Evolutionary conservation across 768 basidiomycete species (phyloP).

Genomic region (Ramaria rubella): DNA sequence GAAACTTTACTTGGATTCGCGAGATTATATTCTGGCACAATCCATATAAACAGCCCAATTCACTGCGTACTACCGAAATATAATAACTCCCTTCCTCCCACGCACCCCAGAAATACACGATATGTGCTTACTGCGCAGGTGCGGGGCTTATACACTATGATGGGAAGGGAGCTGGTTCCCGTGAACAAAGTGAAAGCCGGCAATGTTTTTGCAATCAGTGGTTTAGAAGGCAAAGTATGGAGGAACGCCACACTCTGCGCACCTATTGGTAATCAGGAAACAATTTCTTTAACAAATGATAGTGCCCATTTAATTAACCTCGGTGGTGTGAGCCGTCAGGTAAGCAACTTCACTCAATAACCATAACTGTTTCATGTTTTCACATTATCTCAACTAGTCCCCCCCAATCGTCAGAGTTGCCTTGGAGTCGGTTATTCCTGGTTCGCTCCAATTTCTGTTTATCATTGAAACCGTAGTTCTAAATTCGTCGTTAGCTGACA

Average conservation of each 20-base stretch:
- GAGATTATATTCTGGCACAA: constrained; percentile 84
- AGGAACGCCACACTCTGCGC: constrained; percentile 86
- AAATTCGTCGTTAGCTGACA: constrained; percentile 44
- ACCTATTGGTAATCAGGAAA: constrained; percentile 39
- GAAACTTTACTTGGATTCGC: constrained; percentile 90
- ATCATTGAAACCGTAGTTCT: background rate
- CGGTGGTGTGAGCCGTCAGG: constrained; percentile 61
- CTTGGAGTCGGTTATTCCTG: constrained; percentile 66
- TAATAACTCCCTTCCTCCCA: constrained; percentile 50
- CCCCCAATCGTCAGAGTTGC: constrained; percentile 95
- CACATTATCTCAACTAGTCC: constrained; percentile 36
- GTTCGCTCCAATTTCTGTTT: constrained; percentile 28
- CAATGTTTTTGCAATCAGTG: constrained; percentile 89
- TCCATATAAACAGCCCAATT: constrained; percentile 56
- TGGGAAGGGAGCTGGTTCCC: constrained; percentile 90
- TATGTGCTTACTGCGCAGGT: constrained; percentile 57
- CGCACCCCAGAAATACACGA: constrained; percentile 61
- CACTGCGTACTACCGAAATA: constrained; percentile 87
- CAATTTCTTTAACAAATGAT: constrained; percentile 28
- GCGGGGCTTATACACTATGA: constrained; percentile 87
- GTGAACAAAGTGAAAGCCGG: constrained; percentile 83
- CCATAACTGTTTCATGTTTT: background rate
- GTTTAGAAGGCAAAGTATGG: constrained; percentile 85
- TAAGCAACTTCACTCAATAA: constrained; percentile 27
- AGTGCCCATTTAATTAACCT: constrained; percentile 67